Base-by-base conservation (phyloP, 768 basidiomycete species). In the Neoboletus subvelutipes region DNA sequence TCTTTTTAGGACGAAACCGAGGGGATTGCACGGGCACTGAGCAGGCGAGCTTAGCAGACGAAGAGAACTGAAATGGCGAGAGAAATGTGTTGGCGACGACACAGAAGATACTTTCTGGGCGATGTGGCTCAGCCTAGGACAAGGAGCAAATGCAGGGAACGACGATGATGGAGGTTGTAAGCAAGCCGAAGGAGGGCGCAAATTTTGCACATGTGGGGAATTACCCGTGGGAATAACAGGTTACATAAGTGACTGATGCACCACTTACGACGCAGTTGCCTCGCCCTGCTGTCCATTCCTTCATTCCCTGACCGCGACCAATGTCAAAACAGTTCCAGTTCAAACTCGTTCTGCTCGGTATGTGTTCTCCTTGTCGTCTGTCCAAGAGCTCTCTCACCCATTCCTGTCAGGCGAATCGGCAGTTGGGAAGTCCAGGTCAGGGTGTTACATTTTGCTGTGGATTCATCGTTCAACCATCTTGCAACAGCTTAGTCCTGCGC, bases 321-420 rank as follows among this genome's bases (percentile, higher is more conserved):
- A 95, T 94, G 92, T 92, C 92, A 58, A 91, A 90, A 73, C 92
- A 94, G 76, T 90, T 82, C 64, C 92, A 93, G 75, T 97, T 96
- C 80, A 98, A 98, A 74, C 89, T 98, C 63, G 96, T 98, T 61
- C 84, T 98, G 45, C 84, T 98, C 60, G 97, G 97, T 92, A 59
- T 61, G 77, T 15, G 20, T 34, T 31, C 1, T 13, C 4, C n/a
- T 22, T 11, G 5, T 45, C 15, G 2, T 11, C 4, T 41, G 3
- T n/a, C 3, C 10, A 6, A 34, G 9, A 17, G 0, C 36, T 15
- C n/a, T 28, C 60, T 64, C 36, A 69, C 61, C 12, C 57, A 26
- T 45, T 55, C 13, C 33, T 28, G 47, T 41, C 68, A 97, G 94
- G 95, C 66, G 95, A 98, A 79, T 94, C 92, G 40, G 96, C 97